phyloP scores from a whole-genome alignment of 345 rosid genomes.

The Moricandia moricandioides region DNA sequence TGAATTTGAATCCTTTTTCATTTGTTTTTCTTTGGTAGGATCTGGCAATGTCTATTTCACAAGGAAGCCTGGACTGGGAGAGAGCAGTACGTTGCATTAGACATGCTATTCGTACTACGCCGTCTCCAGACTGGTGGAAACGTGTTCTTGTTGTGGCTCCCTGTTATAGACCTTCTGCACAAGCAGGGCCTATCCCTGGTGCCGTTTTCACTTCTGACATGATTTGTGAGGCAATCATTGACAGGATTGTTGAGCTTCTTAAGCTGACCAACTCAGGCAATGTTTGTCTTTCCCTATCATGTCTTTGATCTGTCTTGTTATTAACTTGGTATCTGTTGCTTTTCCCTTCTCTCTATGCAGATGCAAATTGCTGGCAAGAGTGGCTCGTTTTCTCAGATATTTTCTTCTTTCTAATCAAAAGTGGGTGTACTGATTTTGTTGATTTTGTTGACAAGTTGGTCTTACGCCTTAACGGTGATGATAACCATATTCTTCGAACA shows the following conservation, averaged over 20 bases:
- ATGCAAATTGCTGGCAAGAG: conserved; percentile 94
- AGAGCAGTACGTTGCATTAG: conserved; percentile 96
- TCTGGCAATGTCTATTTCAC: conserved; percentile 80
- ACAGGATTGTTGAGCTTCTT: conserved; percentile 86
- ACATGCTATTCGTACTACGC: conserved; percentile 91
- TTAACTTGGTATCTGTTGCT: conserved; percentile 28
- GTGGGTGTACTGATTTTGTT: conserved; percentile 92
- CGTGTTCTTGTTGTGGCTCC: conserved; percentile 96
- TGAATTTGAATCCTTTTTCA: conserved; percentile 2
- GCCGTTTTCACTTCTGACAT: conserved; percentile 87
- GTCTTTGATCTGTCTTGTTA: conserved; percentile 13
- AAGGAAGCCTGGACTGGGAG: conserved; percentile 99
- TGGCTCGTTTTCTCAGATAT: conserved; percentile 98
- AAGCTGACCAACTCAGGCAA: conserved; percentile 93
- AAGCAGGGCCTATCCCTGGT: conserved; percentile 76
- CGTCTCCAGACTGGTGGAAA: conserved; percentile 99
- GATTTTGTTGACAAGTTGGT: conserved; percentile 96
- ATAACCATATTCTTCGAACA: conserved; percentile 79
- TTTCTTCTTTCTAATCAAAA: conserved; percentile 80
- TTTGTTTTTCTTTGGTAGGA: conserved; percentile 49
- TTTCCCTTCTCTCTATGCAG: conserved; percentile 48
- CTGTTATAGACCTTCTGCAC: conserved; percentile 65
- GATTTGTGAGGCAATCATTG: conserved; percentile 93
- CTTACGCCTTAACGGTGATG: conserved; percentile 59
- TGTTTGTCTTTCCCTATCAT: conserved; percentile 33